These are phyloP conservation scores for Anastatica hierochuntica DNA, from an alignment of 345 rosid species.

Conservation along the genomic window DNA sequence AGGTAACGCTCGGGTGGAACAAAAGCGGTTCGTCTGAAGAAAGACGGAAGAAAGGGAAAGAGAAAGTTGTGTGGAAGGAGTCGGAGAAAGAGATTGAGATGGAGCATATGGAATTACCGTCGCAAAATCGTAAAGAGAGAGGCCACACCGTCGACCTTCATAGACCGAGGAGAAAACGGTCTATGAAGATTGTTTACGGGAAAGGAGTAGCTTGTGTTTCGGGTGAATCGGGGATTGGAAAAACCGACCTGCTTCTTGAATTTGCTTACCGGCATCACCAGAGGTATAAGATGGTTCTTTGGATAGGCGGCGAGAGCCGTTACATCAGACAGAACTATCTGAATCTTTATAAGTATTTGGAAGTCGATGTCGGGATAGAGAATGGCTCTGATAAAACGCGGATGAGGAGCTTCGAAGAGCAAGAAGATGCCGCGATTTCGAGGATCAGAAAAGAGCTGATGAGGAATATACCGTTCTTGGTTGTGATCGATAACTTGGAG, in stretches of 20 bases:
- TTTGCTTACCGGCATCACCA: constrained; percentile 78
- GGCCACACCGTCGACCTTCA: too few species aligned
- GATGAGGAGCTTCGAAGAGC: constrained; percentile 81
- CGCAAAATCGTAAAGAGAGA: constrained; percentile 34
- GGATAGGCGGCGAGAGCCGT: constrained; percentile 92
- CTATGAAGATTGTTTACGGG: constrained; percentile 56
- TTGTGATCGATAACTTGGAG: constrained; percentile 85
- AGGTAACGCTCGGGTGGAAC: constrained; percentile 59
- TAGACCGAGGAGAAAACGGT: constrained; percentile 66
- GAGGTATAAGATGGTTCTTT: constrained; percentile 87
- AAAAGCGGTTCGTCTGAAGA: constrained; percentile 43
- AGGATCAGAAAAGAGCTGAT: constrained; percentile 72
- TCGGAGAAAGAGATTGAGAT: constrained; percentile 94
- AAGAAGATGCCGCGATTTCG: constrained; percentile 69
- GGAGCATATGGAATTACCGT: constrained; percentile 39
- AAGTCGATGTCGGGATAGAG: constrained; percentile 73
- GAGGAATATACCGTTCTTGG: constrained; percentile 85
- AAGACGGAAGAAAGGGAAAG: constrained; percentile 65
- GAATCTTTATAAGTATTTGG: constrained; percentile 67
- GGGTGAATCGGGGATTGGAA: constrained; percentile 87
- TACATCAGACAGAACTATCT: constrained; percentile 79
- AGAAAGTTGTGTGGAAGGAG: constrained; percentile 89
- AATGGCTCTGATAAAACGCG: constrained; percentile 43
- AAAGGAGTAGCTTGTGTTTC: constrained; percentile 87
- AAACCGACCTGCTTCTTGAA: constrained; percentile 93